Evolutionary conservation across 2,329 filamentous ascomycete species (phyloP).

Genomic region (Lomentospora prolificans): DNA sequence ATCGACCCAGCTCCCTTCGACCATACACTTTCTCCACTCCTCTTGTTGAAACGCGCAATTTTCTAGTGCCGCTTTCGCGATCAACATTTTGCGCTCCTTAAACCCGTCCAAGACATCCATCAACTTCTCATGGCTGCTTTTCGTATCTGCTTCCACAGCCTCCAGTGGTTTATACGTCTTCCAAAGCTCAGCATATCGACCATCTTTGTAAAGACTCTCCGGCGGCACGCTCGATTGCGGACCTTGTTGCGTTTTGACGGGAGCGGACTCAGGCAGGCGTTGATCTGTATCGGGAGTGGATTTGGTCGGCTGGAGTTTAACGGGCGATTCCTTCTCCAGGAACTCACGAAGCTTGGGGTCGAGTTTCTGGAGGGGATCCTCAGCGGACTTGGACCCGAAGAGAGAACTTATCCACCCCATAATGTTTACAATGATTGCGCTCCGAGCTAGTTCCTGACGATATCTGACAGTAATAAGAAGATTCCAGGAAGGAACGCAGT

Average conservation of each 20-base stretch:
- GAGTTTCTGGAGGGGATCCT: conserved; percentile 59
- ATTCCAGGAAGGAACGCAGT: too few relatives aligned
- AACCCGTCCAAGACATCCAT: conserved; percentile 71
- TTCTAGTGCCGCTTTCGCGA: conserved; percentile 76
- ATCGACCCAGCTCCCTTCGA: conserved; percentile 55
- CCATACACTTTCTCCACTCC: conserved; percentile 75
- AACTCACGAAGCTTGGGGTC: conserved; percentile 79
- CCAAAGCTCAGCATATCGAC: conserved; percentile 78
- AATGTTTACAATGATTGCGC: conserved; percentile 3
- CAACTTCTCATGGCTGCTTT: conserved; percentile 71
- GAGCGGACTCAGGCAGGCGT: conserved; percentile 5
- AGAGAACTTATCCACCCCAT: conserved; percentile 52
- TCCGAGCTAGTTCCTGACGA: neutral
- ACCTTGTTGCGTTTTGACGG: conserved; percentile 13
- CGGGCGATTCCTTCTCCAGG: conserved; percentile 70
- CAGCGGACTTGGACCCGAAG: conserved; percentile 35
- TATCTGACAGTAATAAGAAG: too few relatives aligned
- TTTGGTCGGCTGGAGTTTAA: conserved; percentile 45
- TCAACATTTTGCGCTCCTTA: conserved; percentile 69
- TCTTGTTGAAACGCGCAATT: conserved; percentile 87
- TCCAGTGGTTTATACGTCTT: conserved; percentile 72
- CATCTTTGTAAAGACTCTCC: conserved; percentile 47
- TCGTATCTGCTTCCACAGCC: conserved; percentile 57
- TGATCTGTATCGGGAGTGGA: conserved; percentile 6
- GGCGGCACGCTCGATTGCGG: conserved; percentile 28